Base-by-base conservation (phyloP, 768 basidiomycete species). In the Rhizopogon vulgaris region DNA sequence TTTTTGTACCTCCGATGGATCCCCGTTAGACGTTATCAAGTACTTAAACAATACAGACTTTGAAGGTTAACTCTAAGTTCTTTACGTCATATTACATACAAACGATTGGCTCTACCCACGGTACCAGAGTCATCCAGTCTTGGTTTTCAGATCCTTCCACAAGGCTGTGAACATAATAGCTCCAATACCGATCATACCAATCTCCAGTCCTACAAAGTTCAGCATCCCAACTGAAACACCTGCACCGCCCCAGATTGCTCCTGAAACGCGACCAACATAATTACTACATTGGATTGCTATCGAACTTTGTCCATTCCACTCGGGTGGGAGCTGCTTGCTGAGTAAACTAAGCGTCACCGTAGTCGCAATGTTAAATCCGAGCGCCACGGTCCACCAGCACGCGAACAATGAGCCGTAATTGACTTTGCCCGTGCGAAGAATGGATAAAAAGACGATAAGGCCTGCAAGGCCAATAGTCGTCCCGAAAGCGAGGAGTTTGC, bases 301-400 rank as follows among this genome's bases (percentile, higher is more conserved):
- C 32, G 76, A 73, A 15, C 73, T 74, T 18, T 72, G 71, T 28
- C 73, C 71, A 58, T 84, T 86, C 82, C 82, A 86, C 54, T 69
- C 67, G 4, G 74, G 71, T 2, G 85, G 84, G 28, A 87, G 71
- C 63, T 85, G 84, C 65, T 88, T 87, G 55, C 80, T 82, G 27
- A 87, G 66, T 53, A 85, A 62, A 52, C 81, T 83, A 51, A 86
- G 69, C 28, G 85, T 86, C 53, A 82, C 80, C 1, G 83, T 87
- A 56, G 77, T 83, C 15, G 82, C 78, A 11, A 87, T 69, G 65
- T 87, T 87, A 71, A 87, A 87, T 1, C 86, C 85, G 7, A 86
- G 72, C 17, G 86, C 84, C 24, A 86, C 71, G 40, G 78, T 71
- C 69, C 62, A 69, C 69, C 71, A 77, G 52, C 66, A 69, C 5